Base-by-base conservation (phyloP, 78 protist genomes). In the Dictyostelium discoideum region DNA sequence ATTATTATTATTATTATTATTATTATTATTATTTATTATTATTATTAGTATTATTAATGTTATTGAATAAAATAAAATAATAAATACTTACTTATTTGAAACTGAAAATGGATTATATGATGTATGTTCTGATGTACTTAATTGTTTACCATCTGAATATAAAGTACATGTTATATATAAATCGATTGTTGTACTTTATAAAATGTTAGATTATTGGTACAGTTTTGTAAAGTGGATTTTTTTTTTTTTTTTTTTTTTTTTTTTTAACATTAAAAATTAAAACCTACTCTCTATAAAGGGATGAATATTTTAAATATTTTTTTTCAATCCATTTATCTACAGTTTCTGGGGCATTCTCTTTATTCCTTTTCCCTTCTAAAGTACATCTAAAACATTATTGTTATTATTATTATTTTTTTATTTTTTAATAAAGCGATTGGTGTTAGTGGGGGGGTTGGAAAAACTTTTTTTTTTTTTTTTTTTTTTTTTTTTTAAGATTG, bases 71-170 rank as follows among this genome's bases (percentile, higher is more conserved):
- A 39, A 79, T 44, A 46, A 20, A 79, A 24, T 32, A 40, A n/a
- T 46, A 79, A 40, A 24, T 7, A 10, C 54, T 44, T 39, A 79
- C 63, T 39, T 44, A n/a, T 39, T 44, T 79, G 85, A 79, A 10
- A 54, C 81, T 26, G 82, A 46, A 73, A 90, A 90, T 20, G 76
- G 77, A 37, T 81, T 37, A 83, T 67, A 90, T 14, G 79, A 81
- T 11, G 95, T 90, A 63, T 90, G 95, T 82, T 90, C 95, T 40
- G 87, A 65, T 90, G 87, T n/a, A 82, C 87, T 81, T 69, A 90
- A 82, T 82, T 87, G 95, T 90, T 90, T 90, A 73, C 88, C 67
- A 90, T 90, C 88, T 48, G 89, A 83, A 90, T 90, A 90, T 90
- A 90, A 83, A 82, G 95, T 90, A 73, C 95, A 90, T 72, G 84